Conservation (phyloP, 2,329 filamentous ascomycete genomes). For the Colletotrichum endophyticum region DNA sequence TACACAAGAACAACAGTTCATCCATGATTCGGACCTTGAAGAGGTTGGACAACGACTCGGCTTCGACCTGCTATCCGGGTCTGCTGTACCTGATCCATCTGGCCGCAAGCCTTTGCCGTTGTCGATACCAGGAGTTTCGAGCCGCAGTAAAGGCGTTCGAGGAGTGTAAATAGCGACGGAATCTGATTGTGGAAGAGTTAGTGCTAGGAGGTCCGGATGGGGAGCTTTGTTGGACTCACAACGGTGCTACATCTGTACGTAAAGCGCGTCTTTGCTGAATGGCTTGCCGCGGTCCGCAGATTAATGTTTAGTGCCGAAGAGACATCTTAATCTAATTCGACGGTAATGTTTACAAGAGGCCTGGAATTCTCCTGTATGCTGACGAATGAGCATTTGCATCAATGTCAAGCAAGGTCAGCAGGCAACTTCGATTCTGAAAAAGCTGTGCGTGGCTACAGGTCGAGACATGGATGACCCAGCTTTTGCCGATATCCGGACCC, state of each 20-base stretch:
- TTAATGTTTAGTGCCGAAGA: background rate
- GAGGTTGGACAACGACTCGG: too few species aligned
- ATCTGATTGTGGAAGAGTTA: background rate
- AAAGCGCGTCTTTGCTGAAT: background rate
- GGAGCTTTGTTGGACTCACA: accelerated
- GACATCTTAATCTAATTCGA: background rate
- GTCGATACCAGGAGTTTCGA: too few species aligned
- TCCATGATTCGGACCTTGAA: too few species aligned
- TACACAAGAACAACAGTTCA: too few species aligned
- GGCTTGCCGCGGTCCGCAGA: background rate
- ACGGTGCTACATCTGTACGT: background rate
- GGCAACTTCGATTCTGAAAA: background rate
- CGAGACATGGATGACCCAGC: background rate
- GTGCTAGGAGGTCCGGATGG: background rate
- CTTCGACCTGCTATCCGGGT: too few species aligned
- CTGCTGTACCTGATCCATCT: too few species aligned
- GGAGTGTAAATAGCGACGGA: background rate
- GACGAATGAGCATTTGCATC: background rate
- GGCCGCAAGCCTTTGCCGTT: too few species aligned
- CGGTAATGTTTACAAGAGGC: background rate
- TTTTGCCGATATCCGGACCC: background rate
- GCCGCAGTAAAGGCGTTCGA: too few species aligned
- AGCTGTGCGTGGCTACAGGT: background rate
- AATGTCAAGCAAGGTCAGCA: accelerated
- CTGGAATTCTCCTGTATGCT: background rate